Percentiles rank a stretch among this genome's conserved stretches.
Conservation (phyloP, 140 eudicot species). For the Oenanthe javanica region DNA sequence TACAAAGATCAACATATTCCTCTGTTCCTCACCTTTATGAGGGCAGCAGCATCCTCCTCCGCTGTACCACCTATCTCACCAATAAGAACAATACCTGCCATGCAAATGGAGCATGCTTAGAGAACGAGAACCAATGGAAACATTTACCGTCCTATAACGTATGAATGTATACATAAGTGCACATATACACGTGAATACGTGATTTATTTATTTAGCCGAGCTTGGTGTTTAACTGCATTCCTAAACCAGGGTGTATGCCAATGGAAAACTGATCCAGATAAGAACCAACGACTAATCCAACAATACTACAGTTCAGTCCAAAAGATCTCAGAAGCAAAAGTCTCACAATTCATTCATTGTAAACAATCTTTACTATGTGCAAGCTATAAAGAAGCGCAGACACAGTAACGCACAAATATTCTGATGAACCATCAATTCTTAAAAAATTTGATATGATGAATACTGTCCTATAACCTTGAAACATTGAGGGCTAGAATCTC, state of each 20-base stretch:
- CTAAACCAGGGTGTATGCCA: not conserved
- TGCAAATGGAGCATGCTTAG: slow-evolving; percentile 9
- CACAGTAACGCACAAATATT: not conserved
- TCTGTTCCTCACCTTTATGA: slow-evolving; percentile 63
- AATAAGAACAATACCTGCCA: slow-evolving; percentile 83
- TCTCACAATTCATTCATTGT: not conserved
- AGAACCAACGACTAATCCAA: not conserved
- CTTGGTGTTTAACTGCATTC: not conserved
- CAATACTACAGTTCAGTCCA: not conserved
- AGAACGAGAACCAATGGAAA: not conserved
- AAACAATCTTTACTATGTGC: not conserved
- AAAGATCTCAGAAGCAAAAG: not conserved
- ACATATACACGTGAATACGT: too few species aligned
- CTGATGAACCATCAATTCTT: not conserved
- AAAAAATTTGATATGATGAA: not conserved
- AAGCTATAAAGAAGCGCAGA: not conserved
- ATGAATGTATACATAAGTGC: not conserved
- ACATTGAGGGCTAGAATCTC: not conserved
- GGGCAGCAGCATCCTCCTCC: slow-evolving; percentile 99
- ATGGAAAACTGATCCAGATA: not conserved
- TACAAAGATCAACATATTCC: not conserved
- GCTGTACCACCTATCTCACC: slow-evolving; percentile 99
- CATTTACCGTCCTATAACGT: not conserved
- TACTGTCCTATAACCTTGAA: not conserved
- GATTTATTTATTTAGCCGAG: not conserved